Base-by-base conservation (phyloP, 345 rosid species). In the Turritis glabra region DNA sequence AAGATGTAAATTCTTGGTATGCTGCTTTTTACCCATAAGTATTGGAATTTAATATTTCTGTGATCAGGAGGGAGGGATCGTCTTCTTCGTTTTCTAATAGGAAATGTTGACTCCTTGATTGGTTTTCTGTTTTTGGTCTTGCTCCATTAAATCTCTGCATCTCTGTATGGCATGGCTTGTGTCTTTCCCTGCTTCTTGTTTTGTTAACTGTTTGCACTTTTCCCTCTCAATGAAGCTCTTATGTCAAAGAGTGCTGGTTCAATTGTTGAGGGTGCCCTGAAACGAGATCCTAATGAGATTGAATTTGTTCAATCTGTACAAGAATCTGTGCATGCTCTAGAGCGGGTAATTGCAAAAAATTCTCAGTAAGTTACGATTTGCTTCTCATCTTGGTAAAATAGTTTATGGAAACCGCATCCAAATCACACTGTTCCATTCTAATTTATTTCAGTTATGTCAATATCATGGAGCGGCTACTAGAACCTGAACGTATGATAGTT, bases 241-340 rank as follows among this genome's bases (percentile, higher is more conserved):
- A 95, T 95, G 99, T 95, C 99, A 23, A 95, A 92, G 84, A 89
- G 92, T 32, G 99, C 99, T 84, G 99, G 99, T 74, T 90, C 99
- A 63, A 95, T 95, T 58, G 81, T 95, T 73, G 96, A 95, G 79
- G 88, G 91, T 64, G 93, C 88, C 26, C 79, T 92, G 64, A 92
- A 85, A 82, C 88, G 97, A 85, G 99, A 95, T 79, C 98, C 99
- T 58, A 86, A 95, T 78, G 99, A 95, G 87, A 77, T 80, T 63
- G 99, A 95, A 72, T 95, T 92, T 84, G 80, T 90, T 68, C 99
- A 95, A 80, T 87, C 90, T 30, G 92, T 95, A 57, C 99, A 95
- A 83, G 99, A 95, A 86, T 86, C 81, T 69, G 91, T 92, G 76
- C 99, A 90, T 83, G 98, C 96, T 79, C 82, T 95, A 82, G 99